Percentiles rank a stretch among this genome's conserved stretches.
phyloP scores from a whole-genome alignment of 2,329 filamentous ascomycete species.

The Pseudofabraea citricarpa region DNA sequence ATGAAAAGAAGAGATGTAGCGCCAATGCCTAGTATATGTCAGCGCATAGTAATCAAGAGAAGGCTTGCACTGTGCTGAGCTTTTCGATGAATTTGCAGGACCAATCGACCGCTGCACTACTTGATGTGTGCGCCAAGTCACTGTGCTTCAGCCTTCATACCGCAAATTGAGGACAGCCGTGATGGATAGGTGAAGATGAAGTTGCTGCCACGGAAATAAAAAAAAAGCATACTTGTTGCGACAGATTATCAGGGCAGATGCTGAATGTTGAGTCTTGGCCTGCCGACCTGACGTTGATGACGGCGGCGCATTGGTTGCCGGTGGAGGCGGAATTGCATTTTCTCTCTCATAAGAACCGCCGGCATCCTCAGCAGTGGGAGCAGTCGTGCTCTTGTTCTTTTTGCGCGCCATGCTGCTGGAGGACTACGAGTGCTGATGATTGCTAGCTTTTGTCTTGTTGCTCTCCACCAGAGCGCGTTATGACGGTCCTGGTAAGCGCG shows the following conservation, averaged over 20 bases:
- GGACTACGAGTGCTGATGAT: too few relatives aligned
- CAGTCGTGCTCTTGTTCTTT: slow-evolving; percentile 39
- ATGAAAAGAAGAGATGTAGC: slow-evolving; percentile 78
- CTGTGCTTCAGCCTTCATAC: too few relatives aligned
- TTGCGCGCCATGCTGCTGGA: slow-evolving; percentile 44
- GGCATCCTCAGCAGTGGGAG: slow-evolving; percentile 23
- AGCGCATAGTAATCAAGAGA: background rate
- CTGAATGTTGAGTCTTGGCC: slow-evolving; percentile 30
- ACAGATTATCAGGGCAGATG: slow-evolving; percentile 54
- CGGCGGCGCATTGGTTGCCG: slow-evolving; percentile 13
- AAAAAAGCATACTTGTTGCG: slow-evolving; percentile 59
- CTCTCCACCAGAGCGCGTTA: too few relatives aligned
- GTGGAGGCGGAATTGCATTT: slow-evolving; percentile 11
- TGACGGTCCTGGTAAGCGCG: too few relatives aligned
- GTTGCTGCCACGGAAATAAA: too few relatives aligned
- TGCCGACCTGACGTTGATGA: slow-evolving; percentile 15
- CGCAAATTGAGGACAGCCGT: too few relatives aligned
- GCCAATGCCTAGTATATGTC: slow-evolving; percentile 57
- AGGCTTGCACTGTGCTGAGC: too few relatives aligned
- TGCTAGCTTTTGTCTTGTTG: too few relatives aligned
- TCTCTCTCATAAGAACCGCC: slow-evolving; percentile 4
- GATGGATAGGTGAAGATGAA: too few relatives aligned
- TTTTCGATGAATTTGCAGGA: too few relatives aligned
- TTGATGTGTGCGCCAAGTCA: too few relatives aligned
- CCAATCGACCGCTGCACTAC: too few relatives aligned